phyloP scores from a whole-genome alignment of 345 rosid species.

The Corymbia maculata region DNA sequence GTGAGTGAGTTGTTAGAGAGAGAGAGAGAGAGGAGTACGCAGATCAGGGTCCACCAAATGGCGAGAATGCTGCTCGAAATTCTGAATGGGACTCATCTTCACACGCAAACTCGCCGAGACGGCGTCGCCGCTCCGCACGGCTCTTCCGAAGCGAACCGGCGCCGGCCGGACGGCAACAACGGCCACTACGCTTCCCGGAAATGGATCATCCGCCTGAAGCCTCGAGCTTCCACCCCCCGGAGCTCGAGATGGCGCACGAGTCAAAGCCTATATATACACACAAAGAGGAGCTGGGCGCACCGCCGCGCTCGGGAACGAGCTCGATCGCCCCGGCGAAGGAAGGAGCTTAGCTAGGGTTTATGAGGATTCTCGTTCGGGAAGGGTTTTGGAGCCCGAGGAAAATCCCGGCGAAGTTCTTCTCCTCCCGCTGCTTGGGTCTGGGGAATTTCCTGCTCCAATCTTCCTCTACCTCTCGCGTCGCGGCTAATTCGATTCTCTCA shows the following conservation, averaged over 20 bases:
- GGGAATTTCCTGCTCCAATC: background rate
- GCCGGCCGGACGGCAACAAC: background rate
- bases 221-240: background rate
- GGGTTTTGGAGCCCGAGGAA: background rate
- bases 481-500: background rate
- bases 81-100: constrained; percentile 91
- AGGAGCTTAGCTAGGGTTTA: background rate
- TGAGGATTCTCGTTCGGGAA: background rate
- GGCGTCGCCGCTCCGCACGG: background rate
- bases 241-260: background rate
- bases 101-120: background rate
- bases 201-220: background rate
- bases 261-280: background rate
- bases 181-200: background rate
- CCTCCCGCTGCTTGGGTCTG: background rate
- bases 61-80: constrained; percentile 92
- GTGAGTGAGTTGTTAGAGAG: background rate
- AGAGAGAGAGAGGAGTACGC: constrained; percentile 20
- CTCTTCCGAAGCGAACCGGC: background rate
- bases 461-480: background rate
- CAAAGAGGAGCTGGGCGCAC: background rate
- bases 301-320: background rate
- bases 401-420: background rate
- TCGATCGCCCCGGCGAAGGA: background rate
- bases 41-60: constrained; percentile 74